Evolutionary conservation across 139 green algal genomes (phyloP), one percentile per base, ranked within the genome.

Genomic region (Chlorella ohadii): DNA sequence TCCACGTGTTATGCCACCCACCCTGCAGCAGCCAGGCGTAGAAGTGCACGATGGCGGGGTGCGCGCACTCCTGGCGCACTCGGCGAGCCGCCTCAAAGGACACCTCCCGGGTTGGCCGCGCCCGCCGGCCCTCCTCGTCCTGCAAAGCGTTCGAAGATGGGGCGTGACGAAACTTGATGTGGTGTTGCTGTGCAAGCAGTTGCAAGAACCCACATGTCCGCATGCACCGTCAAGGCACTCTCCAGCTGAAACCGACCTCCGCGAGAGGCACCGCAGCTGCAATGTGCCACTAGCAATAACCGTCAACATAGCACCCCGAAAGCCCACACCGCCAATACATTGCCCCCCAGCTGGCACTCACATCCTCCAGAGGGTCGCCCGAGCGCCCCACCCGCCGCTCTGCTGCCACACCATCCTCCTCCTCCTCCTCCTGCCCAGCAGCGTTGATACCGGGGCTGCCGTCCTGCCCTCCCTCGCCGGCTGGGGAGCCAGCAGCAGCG

Each of bases 1-100:
- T n/a, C n/a, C n/a, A n/a, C n/a, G n/a, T n/a, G n/a, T n/a, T n/a
- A n/a, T n/a, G 25, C 5, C 16, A 23, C 64, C 17, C 19, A 39
- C 78, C 28, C 59, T 75, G 85, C 64, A 94, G 86, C 72, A 94
- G 86, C 91, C 91, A 94, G 47, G 57, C 77, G 56, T 94, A 93
- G 57, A 96, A 95, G 74, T 96, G 90, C 27, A 96, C 12, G 36
- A 83, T 55, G 34, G 61, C 77, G 15, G 77, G 77, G 38, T 83
- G 77, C 28, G 90, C 90, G 55, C 91, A 72, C 65, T 93, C 86
- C 70, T 85, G 68, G 9, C 84, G 66, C 34, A 93, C 47, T 33
- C 78, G 79, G 19, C 63, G 31, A 16, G 73, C 63, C 20, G 92
- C 76, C 74, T 95, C 88, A 36, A 93, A 78, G 4, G 75, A 33